Evolutionary conservation across 495 filamentous ascomycete genomes (phyloP).

Genomic region (Cladorrhinum samala): DNA sequence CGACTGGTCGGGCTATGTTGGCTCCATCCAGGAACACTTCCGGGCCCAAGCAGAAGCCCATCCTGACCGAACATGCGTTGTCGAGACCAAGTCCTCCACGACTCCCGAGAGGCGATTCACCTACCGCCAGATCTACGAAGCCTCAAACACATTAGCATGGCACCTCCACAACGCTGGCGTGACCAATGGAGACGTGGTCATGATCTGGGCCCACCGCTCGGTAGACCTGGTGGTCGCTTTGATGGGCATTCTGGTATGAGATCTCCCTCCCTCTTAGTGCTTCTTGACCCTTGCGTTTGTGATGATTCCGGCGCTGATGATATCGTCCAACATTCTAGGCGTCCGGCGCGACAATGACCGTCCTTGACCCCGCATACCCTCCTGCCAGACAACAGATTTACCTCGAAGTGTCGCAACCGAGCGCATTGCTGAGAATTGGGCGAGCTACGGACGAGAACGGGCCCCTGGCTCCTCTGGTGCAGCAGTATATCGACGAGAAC

Average conservation of each 20-base stretch:
- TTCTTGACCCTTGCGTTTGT: background rate
- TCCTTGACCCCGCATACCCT: slow-evolving; percentile 87
- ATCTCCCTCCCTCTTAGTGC: background rate
- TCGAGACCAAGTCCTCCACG: slow-evolving; percentile 66
- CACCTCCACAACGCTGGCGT: slow-evolving; percentile 68
- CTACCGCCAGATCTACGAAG: slow-evolving; percentile 83
- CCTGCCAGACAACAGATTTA: slow-evolving; percentile 84
- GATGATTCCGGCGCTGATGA: too few species aligned
- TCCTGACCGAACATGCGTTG: slow-evolving; percentile 73
- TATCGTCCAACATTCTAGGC: slow-evolving; percentile 30
- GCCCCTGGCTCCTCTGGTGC: slow-evolving; percentile 60
- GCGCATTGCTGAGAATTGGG: slow-evolving; percentile 72
- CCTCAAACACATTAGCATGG: slow-evolving; percentile 73
- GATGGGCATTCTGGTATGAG: slow-evolving; percentile 50
- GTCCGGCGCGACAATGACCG: slow-evolving; percentile 63
- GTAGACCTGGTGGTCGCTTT: slow-evolving; percentile 66
- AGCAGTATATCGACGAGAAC: slow-evolving; percentile 67
- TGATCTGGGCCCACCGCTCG: slow-evolving; percentile 81
- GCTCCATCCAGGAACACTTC: slow-evolving; percentile 41
- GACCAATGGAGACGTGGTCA: slow-evolving; percentile 79
- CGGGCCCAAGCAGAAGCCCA: slow-evolving; percentile 60
- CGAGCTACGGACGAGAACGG: slow-evolving; percentile 74
- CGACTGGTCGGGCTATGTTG: slow-evolving; percentile 75
- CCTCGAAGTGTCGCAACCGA: slow-evolving; percentile 79
- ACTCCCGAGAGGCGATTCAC: slow-evolving; percentile 64